phyloP scores from a whole-genome alignment of 768 basidiomycete genomes.

The Lentinus brumalis region DNA sequence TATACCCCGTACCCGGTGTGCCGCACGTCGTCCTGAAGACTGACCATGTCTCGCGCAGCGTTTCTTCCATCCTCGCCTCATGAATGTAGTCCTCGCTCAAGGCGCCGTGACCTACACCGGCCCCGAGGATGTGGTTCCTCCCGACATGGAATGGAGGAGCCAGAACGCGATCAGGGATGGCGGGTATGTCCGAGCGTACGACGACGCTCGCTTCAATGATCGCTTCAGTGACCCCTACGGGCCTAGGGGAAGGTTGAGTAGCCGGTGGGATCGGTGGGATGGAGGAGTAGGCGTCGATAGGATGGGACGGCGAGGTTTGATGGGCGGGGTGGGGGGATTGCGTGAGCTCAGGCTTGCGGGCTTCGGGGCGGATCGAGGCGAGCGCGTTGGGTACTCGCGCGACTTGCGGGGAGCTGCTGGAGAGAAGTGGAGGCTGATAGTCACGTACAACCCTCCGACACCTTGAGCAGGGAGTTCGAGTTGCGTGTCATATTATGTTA shows the following conservation, averaged over 20 bases:
- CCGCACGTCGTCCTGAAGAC: background rate
- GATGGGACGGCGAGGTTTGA: background rate
- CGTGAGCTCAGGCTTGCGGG: background rate
- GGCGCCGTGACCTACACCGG: constrained; percentile 19
- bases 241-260: background rate
- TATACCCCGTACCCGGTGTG: background rate
- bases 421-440: constrained; percentile 6
- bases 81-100: constrained; percentile 19
- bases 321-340: background rate
- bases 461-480: no score
- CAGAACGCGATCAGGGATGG: background rate
- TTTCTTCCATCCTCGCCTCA: constrained; percentile 23
- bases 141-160: constrained; percentile 10
- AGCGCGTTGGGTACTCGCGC: background rate
- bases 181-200: background rate
- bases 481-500: no score
- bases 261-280: background rate
- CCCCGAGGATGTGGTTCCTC: background rate
- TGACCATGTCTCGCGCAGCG: background rate
- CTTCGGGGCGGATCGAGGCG: background rate
- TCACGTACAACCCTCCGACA: constrained; percentile 4
- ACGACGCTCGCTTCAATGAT: background rate
- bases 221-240: background rate
- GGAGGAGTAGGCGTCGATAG: background rate
- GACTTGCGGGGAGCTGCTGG: constrained; percentile 2